A percentile compares a stretch with the other conserved stretches of the same genome.
phyloP scores from a whole-genome alignment of 1,284 basidiomycete species.

The Exobasidium rhododendri region DNA sequence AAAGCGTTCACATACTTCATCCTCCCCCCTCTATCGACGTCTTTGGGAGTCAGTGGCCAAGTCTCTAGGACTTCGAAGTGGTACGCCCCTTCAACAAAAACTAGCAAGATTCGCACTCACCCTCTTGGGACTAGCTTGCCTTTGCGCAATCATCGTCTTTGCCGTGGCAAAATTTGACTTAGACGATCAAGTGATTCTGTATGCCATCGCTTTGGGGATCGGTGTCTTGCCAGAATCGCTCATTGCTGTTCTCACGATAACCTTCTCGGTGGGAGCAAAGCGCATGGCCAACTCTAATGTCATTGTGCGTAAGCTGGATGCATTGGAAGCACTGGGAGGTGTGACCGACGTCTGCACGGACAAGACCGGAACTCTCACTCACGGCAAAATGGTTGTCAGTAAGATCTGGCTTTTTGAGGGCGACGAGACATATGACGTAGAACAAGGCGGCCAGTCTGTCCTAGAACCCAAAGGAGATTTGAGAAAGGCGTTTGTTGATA shows the following conservation, averaged over 20 bases:
- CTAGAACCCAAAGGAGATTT: conserved; percentile 37
- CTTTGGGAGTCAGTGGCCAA: conserved; percentile 35
- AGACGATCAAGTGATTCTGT: conserved; percentile 57
- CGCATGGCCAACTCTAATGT: conserved; percentile 47
- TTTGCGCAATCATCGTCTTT: conserved; percentile 57
- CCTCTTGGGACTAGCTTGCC: conserved; percentile 62
- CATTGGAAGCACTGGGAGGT: conserved; percentile 45
- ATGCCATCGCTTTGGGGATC: conserved; percentile 52
- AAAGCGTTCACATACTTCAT: neutral
- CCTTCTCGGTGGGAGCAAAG: conserved; percentile 47
- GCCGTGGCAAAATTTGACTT: conserved; percentile 18
- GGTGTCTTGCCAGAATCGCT: conserved; percentile 55
- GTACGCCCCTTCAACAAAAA: conserved; percentile 66
- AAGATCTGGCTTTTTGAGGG: conserved; percentile 28
- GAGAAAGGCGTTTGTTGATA: neutral
- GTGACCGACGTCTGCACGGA: conserved; percentile 43
- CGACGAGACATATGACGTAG: conserved; percentile 27
- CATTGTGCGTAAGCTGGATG: conserved; percentile 45
- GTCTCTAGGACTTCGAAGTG: conserved; percentile 58
- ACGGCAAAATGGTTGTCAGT: conserved; percentile 49
- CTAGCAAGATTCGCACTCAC: conserved; percentile 64
- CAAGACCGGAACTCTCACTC: conserved; percentile 50
- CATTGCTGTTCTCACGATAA: conserved; percentile 55
- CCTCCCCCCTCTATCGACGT: conserved; percentile 27
- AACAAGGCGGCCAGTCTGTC: conserved; percentile 33